Percentiles rank a stretch among this genome's conserved stretches.
phyloP scores from a whole-genome alignment of 1,284 basidiomycete genomes.

The Rhodotorula sp. region DNA sequence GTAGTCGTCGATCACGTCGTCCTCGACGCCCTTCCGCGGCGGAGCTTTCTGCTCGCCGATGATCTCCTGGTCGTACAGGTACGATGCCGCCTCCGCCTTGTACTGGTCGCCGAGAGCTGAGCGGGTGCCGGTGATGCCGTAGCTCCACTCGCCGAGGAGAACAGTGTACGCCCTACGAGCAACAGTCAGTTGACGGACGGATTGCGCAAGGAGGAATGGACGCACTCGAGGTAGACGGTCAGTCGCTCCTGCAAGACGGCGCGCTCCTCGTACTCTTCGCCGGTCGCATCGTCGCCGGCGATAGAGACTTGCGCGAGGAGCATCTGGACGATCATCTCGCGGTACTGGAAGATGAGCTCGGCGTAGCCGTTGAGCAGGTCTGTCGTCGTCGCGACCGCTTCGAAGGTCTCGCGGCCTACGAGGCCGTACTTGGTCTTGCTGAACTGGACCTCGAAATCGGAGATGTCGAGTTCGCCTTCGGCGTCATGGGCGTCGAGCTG shows the following conservation, averaged over 20 bases:
- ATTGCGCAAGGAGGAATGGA: not conserved
- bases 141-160: constrained; percentile 34
- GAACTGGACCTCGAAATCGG: constrained; percentile 33
- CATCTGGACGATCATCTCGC: constrained; percentile 28
- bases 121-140: constrained; percentile 20
- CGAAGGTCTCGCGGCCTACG: constrained; percentile 25
- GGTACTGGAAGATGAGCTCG: constrained; percentile 35
- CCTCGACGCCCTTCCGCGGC: not conserved
- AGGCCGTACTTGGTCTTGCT: constrained; percentile 30
- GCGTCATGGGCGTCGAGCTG: constrained; percentile 17
- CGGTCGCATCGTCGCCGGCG: constrained; percentile 32
- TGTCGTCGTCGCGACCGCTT: constrained; percentile 26
- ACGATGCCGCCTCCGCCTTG: constrained; percentile 10
- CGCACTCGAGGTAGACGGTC: constrained; percentile 32
- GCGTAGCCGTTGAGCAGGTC: constrained; percentile 39
- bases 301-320: constrained; percentile 26
- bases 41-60: constrained; percentile 1
- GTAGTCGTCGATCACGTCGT: not conserved
- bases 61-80: constrained; percentile 17
- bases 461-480: constrained; percentile 16
- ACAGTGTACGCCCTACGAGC: constrained; percentile 17
- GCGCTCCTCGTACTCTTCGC: constrained; percentile 42
- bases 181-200: not conserved
- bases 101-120: constrained; percentile 17
- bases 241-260: constrained; percentile 40